Base-by-base conservation (phyloP, 2,329 filamentous ascomycete genomes). In the Ambrosiella xylebori region DNA sequence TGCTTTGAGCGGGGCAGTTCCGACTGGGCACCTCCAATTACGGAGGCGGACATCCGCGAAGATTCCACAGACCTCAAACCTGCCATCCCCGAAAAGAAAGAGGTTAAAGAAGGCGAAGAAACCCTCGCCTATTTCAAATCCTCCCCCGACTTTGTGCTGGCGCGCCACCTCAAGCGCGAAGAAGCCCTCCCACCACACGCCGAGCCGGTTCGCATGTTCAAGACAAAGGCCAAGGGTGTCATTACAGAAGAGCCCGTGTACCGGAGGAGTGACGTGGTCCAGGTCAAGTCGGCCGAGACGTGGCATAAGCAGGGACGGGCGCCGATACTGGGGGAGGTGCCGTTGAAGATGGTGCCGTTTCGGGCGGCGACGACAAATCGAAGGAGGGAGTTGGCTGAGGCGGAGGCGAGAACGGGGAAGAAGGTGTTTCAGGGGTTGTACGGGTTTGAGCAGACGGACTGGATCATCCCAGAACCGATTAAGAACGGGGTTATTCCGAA, bases 291-390 rank as follows among this genome's bases (percentile, higher is more conserved):
- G 36, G 85, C 86, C 1, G 93, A 98, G 68, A 95, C 88, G 1
- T 98, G 93, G 93, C 93, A 97, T 68, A 96, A 96, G 68, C 91
- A 96, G 73, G 93, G 93, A 0, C 80, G 91, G 9, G 84, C 82
- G 35, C 82, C 93, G 2, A 77, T 79, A 35, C 66, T 75, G 0
- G 88, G 86, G 2, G 82, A 85, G 63, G 71, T 81, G 54, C 87
- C 93, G 0, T 71, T 96, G 61, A 98, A 98, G 68, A 77, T 80
- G 47, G 93, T 95, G 0, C 88, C 91, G 0, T 89, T 93, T 67
- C 85, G 93, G 47, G 93, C 89, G 13, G 91, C 95, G 2, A 98
- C 93, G 0, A 78, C 86, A 2, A 88, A 89, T 56, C 79, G 93
- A 19, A 86, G 89, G 64, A 81, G 90, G 54, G 93, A 96, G 68